phyloP scores from a whole-genome alignment of 495 filamentous ascomycete species.

The Trichocladium antarcticum region DNA sequence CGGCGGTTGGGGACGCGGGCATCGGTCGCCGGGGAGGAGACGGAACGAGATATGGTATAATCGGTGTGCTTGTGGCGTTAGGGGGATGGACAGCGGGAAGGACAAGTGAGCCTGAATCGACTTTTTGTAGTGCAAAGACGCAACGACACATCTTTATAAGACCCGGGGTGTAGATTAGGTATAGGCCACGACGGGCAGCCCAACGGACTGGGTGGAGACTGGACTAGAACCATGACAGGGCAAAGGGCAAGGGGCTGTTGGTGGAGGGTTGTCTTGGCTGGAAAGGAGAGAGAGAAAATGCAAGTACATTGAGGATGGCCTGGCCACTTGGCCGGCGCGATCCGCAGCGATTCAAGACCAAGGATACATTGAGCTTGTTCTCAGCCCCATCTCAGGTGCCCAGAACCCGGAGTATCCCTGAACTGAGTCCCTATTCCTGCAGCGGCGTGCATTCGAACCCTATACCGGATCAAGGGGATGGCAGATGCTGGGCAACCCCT shows the following conservation, averaged over 20 bases:
- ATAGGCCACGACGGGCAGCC: neutral
- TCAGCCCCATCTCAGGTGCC: neutral
- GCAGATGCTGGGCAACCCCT: neutral
- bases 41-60: neutral
- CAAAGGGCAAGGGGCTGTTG: neutral
- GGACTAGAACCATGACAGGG: neutral
- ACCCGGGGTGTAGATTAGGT: neutral
- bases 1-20: conserved; percentile 28
- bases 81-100: neutral
- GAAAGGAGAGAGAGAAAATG: neutral
- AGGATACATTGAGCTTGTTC: neutral
- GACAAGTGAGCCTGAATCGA: neutral
- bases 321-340: neutral
- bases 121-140: neutral
- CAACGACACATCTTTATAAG: neutral
- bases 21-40: conserved; percentile 11
- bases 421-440: conserved; percentile 1
- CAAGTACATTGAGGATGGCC: neutral
- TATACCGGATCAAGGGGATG: neutral
- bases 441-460: conserved; percentile 1
- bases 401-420: neutral
- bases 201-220: neutral
- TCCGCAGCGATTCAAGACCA: conserved; percentile 1
- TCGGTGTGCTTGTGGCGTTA: neutral
- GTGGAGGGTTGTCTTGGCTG: conserved; percentile 1